phyloP scores from a whole-genome alignment of 1,139 yeast species.

The Scheffersomyces quercinus region DNA sequence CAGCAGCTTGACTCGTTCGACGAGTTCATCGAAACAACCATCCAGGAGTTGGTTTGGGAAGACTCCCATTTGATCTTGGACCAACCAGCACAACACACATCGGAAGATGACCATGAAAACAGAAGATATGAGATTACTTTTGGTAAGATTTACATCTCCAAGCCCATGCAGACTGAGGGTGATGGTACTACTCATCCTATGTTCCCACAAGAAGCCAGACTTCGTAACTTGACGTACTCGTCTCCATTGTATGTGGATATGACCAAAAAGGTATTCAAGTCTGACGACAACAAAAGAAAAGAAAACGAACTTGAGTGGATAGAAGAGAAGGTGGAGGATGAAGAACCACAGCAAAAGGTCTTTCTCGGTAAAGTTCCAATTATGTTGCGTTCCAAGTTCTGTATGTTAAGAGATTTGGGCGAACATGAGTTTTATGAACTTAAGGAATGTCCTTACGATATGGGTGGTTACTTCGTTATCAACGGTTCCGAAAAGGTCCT shows the following conservation, averaged over 20 bases:
- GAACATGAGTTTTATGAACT: constrained; percentile 93
- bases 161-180: constrained; percentile 98
- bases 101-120: constrained; percentile 85
- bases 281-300: constrained; percentile 58
- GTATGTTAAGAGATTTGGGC: constrained; percentile 89
- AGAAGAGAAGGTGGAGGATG: constrained; percentile 53
- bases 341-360: constrained; percentile 67
- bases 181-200: constrained; percentile 99
- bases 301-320: constrained; percentile 76
- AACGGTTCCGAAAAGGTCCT: constrained; percentile 98
- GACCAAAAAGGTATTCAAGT: constrained; percentile 84
- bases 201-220: constrained; percentile 97
- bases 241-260: constrained; percentile 96
- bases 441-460: constrained; percentile 98
- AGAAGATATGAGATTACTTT: constrained; percentile 93
- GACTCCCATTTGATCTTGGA: constrained; percentile 92
- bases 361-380: constrained; percentile 97
- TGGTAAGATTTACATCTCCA: constrained; percentile 94
- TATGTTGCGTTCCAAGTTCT: constrained; percentile 94
- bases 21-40: constrained; percentile 94
- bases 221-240: constrained; percentile 92
- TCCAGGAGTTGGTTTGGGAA: constrained; percentile 95
- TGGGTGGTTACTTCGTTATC: constrained; percentile 98
- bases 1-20: constrained; percentile 98
- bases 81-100: constrained; percentile 97